Conservation (phyloP, 2,329 filamentous ascomycete species). For the Cytospora piceae region DNA sequence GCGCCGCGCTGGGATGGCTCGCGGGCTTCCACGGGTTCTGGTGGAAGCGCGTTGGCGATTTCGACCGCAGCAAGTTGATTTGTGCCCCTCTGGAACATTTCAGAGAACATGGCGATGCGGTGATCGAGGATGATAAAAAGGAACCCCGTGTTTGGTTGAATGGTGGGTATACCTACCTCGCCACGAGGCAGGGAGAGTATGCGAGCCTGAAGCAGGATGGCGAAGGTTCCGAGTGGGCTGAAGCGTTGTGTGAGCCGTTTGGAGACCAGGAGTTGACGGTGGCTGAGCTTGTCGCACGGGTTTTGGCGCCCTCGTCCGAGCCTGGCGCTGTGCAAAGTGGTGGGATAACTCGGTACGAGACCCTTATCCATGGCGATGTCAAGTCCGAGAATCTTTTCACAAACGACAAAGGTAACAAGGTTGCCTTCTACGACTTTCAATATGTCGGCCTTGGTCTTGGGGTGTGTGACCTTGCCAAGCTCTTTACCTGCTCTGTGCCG, state of each 20-base stretch:
- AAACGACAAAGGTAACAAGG: slow-evolving; percentile 49
- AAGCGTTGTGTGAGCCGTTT: slow-evolving; percentile 48
- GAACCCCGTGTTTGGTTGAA: slow-evolving; percentile 59
- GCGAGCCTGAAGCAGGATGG: slow-evolving; percentile 48
- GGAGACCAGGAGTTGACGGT: slow-evolving; percentile 27
- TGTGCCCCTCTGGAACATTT: slow-evolving; percentile 60
- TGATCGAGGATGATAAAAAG: slow-evolving; percentile 13
- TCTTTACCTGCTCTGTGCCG: slow-evolving; percentile 69
- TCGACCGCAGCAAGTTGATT: slow-evolving; percentile 43
- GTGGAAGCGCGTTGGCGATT: slow-evolving; percentile 43
- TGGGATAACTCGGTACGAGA: slow-evolving; percentile 43
- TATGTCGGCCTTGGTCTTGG: slow-evolving; percentile 68
- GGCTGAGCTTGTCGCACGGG: slow-evolving; percentile 56
- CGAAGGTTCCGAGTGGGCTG: slow-evolving; percentile 55
- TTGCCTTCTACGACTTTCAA: slow-evolving; percentile 72
- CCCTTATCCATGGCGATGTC: slow-evolving; percentile 69
- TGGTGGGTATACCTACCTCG: slow-evolving; percentile 71
- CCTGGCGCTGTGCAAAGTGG: neutral
- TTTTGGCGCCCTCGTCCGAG: slow-evolving; percentile 46
- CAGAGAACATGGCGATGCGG: slow-evolving; percentile 24
- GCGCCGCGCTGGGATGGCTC: slow-evolving; percentile 64
- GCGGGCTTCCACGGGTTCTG: slow-evolving; percentile 63
- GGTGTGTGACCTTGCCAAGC: slow-evolving; percentile 67
- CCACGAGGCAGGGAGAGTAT: slow-evolving; percentile 63
- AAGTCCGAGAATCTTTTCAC: slow-evolving; percentile 72